Percentiles rank a stretch among this genome's conserved stretches.
Evolutionary conservation across 2,329 filamentous ascomycete genomes (phyloP).

Genomic region (Cadophora luteo-olivacea): DNA sequence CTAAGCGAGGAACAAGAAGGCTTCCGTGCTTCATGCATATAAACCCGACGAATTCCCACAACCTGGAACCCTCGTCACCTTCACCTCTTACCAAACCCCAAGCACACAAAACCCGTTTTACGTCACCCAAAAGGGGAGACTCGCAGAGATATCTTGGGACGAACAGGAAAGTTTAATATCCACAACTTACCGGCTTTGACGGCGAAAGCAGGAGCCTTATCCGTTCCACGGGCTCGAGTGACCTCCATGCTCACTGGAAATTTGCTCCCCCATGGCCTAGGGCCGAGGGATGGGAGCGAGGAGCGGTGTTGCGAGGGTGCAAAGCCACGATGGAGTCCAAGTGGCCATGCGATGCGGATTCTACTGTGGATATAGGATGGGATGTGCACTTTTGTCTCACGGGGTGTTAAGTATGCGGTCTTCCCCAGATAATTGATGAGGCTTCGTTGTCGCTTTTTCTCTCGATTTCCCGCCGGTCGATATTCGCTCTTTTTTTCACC

Average conservation of each 20-base stretch:
- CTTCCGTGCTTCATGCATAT: conserved; percentile 8
- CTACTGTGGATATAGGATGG: not conserved
- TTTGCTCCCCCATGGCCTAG: not conserved
- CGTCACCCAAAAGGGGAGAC: not conserved
- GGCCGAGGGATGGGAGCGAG: not conserved
- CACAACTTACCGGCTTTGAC: not conserved
- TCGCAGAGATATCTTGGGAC: conserved; percentile 5
- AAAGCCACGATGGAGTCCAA: conserved; percentile 11
- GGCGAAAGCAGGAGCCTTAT: not conserved
- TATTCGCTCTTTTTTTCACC: not conserved
- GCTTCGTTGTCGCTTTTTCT: not conserved
- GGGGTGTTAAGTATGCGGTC: not conserved
- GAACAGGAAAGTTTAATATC: conserved; percentile 11
- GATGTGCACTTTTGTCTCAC: conserved; percentile 1
- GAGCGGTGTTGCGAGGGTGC: not conserved
- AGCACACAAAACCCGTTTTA: not conserved
- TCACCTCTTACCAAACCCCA: not conserved
- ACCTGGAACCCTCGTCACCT: not conserved
- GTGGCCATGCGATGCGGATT: not conserved
- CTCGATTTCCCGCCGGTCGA: not conserved
- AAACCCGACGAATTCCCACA: not conserved
- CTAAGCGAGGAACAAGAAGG: not conserved
- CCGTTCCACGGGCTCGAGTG: not conserved
- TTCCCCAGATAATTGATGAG: not conserved
- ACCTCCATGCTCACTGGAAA: not conserved